Percentiles rank a stretch among this genome's conserved stretches.
Conservation (phyloP, 75 land plant genomes). For the Azolla pinnata region DNA sequence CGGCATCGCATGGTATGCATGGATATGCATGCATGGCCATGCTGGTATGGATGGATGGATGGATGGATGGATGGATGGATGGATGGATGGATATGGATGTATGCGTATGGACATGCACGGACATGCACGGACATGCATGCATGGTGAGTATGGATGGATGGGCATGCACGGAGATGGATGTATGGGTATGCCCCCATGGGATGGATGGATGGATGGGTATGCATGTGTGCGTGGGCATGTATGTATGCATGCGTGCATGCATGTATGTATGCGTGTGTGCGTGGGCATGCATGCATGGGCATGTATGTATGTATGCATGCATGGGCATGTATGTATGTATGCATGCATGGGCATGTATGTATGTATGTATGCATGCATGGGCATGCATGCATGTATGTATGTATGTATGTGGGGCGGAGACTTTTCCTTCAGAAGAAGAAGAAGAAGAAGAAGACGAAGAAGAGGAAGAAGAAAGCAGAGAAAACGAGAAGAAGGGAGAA, state of each 20-base stretch:
- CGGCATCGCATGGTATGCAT: background rate
- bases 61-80: background rate
- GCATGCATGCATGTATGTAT: background rate
- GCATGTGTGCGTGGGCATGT: background rate
- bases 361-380: background rate
- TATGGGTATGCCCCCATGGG: background rate
- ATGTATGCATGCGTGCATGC: background rate
- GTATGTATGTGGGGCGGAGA: constrained; percentile 1
- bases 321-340: background rate
- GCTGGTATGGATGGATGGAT: background rate
- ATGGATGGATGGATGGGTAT: background rate
- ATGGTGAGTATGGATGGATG: background rate
- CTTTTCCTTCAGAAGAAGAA: too few species aligned
- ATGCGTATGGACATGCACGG: background rate
- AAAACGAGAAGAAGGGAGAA: too few species aligned
- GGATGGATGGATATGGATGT: background rate
- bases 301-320: constrained; percentile 1
- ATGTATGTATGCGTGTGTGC: background rate
- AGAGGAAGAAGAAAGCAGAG: too few species aligned
- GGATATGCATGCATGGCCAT: background rate
- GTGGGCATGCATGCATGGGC: background rate
- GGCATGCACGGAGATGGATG: background rate
- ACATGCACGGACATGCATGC: background rate
- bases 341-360: background rate
- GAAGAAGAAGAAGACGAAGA: too few species aligned